Conservation (phyloP, 2,329 filamentous ascomycete species). For the Akanthomyces dipterigenus region DNA sequence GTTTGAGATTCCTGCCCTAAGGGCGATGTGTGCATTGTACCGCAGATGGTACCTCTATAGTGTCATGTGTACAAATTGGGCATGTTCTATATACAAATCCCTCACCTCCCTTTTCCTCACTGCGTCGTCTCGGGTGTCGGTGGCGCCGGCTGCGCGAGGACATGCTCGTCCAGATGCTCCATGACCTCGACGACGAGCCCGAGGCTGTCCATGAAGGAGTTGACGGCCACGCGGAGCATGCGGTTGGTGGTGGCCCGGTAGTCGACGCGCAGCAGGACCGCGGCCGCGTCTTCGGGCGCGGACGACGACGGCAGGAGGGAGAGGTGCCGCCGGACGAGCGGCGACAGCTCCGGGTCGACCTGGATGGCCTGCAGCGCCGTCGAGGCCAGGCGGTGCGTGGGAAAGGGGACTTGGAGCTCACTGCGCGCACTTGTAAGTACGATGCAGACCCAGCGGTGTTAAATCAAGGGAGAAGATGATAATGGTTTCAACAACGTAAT, state of each 20-base stretch:
- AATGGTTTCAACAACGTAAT: no score
- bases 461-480: no score
- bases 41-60: no score
- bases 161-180: slow-evolving; percentile 82
- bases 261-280: slow-evolving; percentile 55
- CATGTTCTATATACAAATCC: neutral
- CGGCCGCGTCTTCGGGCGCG: slow-evolving; percentile 15
- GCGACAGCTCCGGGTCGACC: slow-evolving; percentile 85
- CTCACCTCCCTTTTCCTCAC: neutral
- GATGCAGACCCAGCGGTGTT: no score
- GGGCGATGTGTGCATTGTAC: no score
- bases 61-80: neutral
- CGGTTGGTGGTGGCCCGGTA: slow-evolving; percentile 90
- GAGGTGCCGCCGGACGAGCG: slow-evolving; percentile 69
- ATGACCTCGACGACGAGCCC: slow-evolving; percentile 81
- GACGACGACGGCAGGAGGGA: slow-evolving; percentile 38
- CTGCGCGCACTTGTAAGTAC: slow-evolving; percentile 40
- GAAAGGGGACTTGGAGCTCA: slow-evolving; percentile 68
- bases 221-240: slow-evolving; percentile 93
- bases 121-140: no score
- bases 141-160: slow-evolving; percentile 41
- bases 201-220: slow-evolving; percentile 90
- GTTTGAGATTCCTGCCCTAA: no score
- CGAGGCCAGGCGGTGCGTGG: slow-evolving; percentile 67
- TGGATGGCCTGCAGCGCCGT: slow-evolving; percentile 68